A percentile compares a stretch with the other conserved stretches of the same genome.
phyloP scores from a whole-genome alignment of 305 asterid genomes.

The Withania somnifera region DNA sequence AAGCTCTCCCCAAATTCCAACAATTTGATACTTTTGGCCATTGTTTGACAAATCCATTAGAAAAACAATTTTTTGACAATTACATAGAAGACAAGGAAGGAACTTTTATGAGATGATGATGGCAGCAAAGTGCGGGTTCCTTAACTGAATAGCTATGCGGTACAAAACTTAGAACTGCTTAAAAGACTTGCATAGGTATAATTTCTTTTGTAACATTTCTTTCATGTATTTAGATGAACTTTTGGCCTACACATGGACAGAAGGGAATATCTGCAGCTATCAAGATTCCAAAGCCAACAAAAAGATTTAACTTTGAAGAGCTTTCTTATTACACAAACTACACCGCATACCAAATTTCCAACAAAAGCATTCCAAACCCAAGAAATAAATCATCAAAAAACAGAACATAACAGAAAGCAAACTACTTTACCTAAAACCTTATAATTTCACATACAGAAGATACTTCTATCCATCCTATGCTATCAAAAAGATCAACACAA shows the following conservation, averaged over 20 bases:
- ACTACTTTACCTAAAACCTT: neutral
- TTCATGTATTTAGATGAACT: neutral
- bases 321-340: neutral
- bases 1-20: neutral
- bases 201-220: neutral
- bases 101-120: neutral
- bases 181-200: neutral
- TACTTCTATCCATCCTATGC: neutral
- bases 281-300: constrained; percentile 6
- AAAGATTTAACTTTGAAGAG: neutral
- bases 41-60: neutral
- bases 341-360: constrained; percentile 1
- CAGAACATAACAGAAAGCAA: neutral
- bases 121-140: neutral
- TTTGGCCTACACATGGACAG: neutral
- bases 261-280: neutral
- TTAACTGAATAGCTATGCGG: neutral
- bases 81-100: neutral
- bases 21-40: neutral
- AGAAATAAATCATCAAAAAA: neutral
- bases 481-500: neutral
- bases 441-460: neutral
- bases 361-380: constrained; percentile 7
- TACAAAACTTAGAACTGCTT: neutral
- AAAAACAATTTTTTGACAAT: neutral